Evolutionary conservation across 2,329 filamentous ascomycete species (phyloP), one percentile per base, ranked within the genome.

Genomic region (Fonsecaea multimorphosa): DNA sequence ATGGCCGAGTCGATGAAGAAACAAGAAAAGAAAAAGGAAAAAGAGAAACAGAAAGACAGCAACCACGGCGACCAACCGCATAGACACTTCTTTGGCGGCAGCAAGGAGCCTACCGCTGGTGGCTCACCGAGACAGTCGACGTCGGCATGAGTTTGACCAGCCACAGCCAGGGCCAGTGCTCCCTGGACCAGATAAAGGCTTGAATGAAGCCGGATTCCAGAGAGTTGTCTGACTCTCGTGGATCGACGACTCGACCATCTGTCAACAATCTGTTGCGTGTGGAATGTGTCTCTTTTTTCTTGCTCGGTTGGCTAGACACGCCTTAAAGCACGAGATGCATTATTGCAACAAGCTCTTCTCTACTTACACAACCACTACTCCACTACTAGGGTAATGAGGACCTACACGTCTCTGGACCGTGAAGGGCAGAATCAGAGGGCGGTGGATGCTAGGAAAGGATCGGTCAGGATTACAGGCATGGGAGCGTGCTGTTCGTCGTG

Each of bases 1-100:
- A 96, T 99, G 78, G 93, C 95, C 58, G 95, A 99, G 77, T 94
- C 94, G 3, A 93, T 93, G 64, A 90, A 93, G 61, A 98, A 98
- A 86, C 97, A 97, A 80, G 92, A 95, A 71, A 85, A 86, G 75
- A 87, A 91, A 63, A 90, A 92, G 76, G 81, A 84, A 68, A 79
- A 83, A 65, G 73, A 77, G 38, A 81, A 79, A 73, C 74, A 75
- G 60, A 73, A 75, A 34, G 63, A 69, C 14, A 40, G 27, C 31
- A 57, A 22, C 46, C 55, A 24, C 40, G 59, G 38, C 55, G 44
- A 49, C 11, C 44, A 49, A 24, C 11, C 19, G 14, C 44, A 49
- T 12, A 24, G 44, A 49, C 44, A 49, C 44, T 49, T 49, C 19
- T 49, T 49, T 24, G 44, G 44, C 24, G 44, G 44, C 44, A 49